phyloP scores from a whole-genome alignment of 2,329 filamentous ascomycete species.

The Fonsecaea erecta region DNA sequence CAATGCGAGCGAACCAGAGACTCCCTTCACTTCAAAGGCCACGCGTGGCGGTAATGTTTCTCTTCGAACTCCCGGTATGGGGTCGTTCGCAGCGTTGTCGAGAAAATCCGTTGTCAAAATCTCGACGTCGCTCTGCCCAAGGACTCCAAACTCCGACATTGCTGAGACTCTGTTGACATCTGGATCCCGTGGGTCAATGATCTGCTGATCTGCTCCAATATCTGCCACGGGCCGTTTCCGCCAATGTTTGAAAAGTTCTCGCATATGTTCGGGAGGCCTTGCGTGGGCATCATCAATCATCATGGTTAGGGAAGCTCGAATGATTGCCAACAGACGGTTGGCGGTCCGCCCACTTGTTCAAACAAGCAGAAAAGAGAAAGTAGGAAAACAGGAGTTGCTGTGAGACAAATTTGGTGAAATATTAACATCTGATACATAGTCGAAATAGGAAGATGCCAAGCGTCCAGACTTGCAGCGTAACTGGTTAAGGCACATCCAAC shows the following conservation, averaged over 20 bases:
- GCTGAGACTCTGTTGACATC: slow-evolving; percentile 24
- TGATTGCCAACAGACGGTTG: not conserved
- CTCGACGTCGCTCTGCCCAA: not conserved
- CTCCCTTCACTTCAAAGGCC: slow-evolving; percentile 64
- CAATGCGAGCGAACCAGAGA: slow-evolving; percentile 65
- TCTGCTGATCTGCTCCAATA: slow-evolving; percentile 53
- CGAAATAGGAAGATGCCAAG: not conserved
- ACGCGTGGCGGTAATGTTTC: not conserved
- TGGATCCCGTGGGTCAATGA: slow-evolving; percentile 59
- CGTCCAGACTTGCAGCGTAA: not conserved
- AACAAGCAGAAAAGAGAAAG: not conserved
- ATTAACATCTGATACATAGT: not conserved
- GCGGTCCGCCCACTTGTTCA: not conserved
- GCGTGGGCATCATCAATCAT: slow-evolving; percentile 68
- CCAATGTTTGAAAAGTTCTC: slow-evolving; percentile 74
- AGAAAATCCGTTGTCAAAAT: not conserved
- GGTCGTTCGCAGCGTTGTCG: not conserved
- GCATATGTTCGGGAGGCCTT: slow-evolving; percentile 72
- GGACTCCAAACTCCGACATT: not conserved
- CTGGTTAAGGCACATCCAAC: not conserved
- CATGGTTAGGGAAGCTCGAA: not conserved
- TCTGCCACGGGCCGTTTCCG: slow-evolving; percentile 53
- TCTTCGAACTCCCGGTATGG: not conserved
- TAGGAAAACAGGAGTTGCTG: not conserved
- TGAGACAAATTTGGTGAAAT: not conserved